Conservation (phyloP, 163 green algal genomes). For the Scenedesmus sp. region DNA sequence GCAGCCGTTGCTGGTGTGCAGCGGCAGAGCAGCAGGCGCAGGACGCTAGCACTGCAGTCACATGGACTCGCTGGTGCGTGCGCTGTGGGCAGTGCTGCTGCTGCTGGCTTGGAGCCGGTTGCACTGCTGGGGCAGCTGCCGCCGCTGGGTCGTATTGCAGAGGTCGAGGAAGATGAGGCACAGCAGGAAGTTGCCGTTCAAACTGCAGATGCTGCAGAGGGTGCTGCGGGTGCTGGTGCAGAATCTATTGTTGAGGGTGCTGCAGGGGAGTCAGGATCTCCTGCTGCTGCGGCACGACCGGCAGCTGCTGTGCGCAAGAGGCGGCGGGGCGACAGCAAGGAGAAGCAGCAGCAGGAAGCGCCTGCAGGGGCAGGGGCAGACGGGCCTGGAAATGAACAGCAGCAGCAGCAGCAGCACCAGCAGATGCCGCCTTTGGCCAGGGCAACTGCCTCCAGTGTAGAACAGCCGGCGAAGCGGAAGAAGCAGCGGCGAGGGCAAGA, state of each 20-base stretch:
- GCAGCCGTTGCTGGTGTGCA: background rate
- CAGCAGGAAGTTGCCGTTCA: background rate
- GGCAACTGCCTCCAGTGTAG: too few species aligned
- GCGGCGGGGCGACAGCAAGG: background rate
- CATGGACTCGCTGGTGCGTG: background rate
- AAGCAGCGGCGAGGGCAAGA: background rate
- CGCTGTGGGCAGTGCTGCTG: background rate
- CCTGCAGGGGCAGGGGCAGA: background rate
- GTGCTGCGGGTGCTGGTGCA: background rate
- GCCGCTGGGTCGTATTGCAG: background rate
- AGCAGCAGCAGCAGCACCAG: background rate
- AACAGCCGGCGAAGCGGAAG: background rate
- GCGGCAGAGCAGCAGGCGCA: constrained; percentile 1
- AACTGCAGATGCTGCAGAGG: background rate
- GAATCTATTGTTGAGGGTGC: background rate
- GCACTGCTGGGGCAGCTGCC: background rate
- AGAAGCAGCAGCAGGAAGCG: background rate
- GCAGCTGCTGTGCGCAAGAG: background rate
- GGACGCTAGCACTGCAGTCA: background rate
- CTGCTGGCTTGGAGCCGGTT: background rate
- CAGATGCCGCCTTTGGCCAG: background rate
- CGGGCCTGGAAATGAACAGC: background rate
- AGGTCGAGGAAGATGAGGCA: background rate
- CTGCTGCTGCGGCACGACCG: background rate
- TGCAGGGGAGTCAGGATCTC: background rate